Evolutionary conservation across 805 yeast genomes (phyloP).

Genomic region (Ogataea glucozyma): DNA sequence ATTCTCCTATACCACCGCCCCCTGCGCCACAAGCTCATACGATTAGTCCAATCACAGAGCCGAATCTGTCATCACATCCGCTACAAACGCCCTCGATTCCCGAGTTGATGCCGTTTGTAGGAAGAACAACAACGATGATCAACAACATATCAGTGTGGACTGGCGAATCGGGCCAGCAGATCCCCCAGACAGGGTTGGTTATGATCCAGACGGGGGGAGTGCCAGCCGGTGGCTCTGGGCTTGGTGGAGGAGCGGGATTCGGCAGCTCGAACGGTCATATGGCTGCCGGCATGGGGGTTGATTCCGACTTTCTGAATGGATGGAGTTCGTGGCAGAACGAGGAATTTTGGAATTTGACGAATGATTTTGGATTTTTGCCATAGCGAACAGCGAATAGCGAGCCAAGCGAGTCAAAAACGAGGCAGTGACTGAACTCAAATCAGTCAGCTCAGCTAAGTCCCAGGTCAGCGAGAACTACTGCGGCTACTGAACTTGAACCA

Average conservation of each 20-base stretch:
- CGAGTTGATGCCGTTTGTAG: constrained; percentile 39
- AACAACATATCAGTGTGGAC: constrained; percentile 64
- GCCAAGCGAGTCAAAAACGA: not conserved
- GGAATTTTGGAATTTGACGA: constrained; percentile 50
- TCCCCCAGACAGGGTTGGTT: constrained; percentile 38
- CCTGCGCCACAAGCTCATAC: constrained; percentile 1
- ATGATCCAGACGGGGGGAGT: constrained; percentile 25
- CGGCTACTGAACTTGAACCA: no score
- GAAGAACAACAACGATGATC: constrained; percentile 60
- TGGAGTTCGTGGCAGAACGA: constrained; percentile 34
- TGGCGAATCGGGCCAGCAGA: constrained; percentile 45
- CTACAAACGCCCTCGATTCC: constrained; percentile 21
- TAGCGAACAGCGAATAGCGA: not conserved
- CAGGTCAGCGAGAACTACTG: no score
- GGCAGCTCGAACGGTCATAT: not conserved
- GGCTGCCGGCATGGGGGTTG: constrained; percentile 4
- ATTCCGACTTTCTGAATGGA: constrained; percentile 21
- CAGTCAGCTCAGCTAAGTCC: no score
- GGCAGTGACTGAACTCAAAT: no score
- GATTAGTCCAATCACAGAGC: constrained; percentile 1
- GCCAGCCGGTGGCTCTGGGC: not conserved
- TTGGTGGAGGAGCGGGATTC: constrained; percentile 6
- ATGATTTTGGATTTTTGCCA: constrained; percentile 46
- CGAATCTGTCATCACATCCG: constrained; percentile 3
- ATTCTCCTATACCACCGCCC: not conserved